These are phyloP conservation scores for Scleromitrula shiraiana DNA, from an alignment of 2,329 filamentous ascomycete species.

Conservation along the genomic window DNA sequence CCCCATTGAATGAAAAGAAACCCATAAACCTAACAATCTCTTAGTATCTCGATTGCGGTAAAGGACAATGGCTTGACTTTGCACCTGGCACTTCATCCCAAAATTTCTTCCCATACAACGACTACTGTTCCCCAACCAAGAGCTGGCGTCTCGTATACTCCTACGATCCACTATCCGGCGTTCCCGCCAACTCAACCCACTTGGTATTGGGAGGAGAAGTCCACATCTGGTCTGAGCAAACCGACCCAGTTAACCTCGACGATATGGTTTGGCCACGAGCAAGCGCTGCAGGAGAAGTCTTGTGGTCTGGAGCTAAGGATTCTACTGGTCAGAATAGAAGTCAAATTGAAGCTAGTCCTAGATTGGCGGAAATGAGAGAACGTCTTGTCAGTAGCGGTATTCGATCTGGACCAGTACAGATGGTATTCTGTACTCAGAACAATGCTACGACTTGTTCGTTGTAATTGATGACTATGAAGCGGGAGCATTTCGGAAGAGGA, in stretches of 20 bases:
- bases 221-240: constrained; percentile 73
- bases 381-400: constrained; percentile 63
- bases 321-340: constrained; percentile 59
- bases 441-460: constrained; percentile 40
- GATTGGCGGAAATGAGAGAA: constrained; percentile 70
- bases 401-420: constrained; percentile 51
- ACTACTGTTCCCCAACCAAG: constrained; percentile 76
- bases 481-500: no score
- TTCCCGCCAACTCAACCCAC: constrained; percentile 53
- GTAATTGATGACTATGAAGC: constrained; percentile 1
- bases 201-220: constrained; percentile 76
- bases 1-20: background rate
- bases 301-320: constrained; percentile 70
- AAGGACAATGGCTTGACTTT: constrained; percentile 72
- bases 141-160: constrained; percentile 77
- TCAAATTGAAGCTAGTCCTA: constrained; percentile 59
- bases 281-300: constrained; percentile 65
- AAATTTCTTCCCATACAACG: constrained; percentile 59
- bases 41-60: constrained; percentile 76
- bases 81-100: constrained; percentile 45
- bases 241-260: constrained; percentile 72
- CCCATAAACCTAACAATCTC: constrained; percentile 16
- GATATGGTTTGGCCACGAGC: constrained; percentile 70
- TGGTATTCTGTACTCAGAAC: constrained; percentile 64
- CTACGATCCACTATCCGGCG: constrained; percentile 62